These are phyloP conservation scores for Periglandula ipomoeae DNA, from an alignment of 2,329 filamentous ascomycete genomes.

Conservation along the genomic window DNA sequence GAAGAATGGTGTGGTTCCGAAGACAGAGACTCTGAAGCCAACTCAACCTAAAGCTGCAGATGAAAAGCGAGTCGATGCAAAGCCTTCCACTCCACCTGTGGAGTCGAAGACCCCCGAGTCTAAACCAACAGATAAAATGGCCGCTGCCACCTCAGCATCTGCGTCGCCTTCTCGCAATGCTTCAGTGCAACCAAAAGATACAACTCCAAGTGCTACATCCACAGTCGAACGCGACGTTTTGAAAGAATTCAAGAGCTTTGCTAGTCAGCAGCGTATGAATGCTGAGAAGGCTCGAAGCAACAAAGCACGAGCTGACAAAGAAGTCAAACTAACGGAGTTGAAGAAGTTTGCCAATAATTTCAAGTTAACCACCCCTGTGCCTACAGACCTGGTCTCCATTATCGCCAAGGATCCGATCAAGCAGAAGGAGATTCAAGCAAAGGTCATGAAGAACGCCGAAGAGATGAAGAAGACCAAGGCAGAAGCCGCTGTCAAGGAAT, in stretches of 20 bases:
- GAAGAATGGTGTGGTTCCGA: slow-evolving; percentile 22
- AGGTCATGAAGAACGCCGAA: slow-evolving; percentile 68
- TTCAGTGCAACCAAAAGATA: slow-evolving; percentile 30
- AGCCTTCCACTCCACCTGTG: slow-evolving; percentile 10
- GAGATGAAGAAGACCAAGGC: slow-evolving; percentile 49
- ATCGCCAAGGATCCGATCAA: slow-evolving; percentile 94
- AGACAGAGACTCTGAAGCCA: slow-evolving; percentile 18
- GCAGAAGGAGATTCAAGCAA: slow-evolving; percentile 86
- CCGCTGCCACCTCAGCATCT: slow-evolving; percentile 23
- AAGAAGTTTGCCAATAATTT: slow-evolving; percentile 93
- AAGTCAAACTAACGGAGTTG: slow-evolving; percentile 84
- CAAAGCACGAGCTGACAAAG: slow-evolving; percentile 67
- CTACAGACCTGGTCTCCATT: slow-evolving; percentile 83
- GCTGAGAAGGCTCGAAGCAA: slow-evolving; percentile 47
- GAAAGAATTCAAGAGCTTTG: slow-evolving; percentile 56
- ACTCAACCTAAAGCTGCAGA: slow-evolving; percentile 21
- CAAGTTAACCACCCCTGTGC: slow-evolving; percentile 88
- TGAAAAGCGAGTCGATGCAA: slow-evolving; percentile 24
- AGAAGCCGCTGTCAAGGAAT: slow-evolving; percentile 34
- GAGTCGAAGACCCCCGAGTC: slow-evolving; percentile 24
- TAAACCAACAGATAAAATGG: slow-evolving; percentile 16
- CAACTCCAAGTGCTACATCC: slow-evolving; percentile 34
- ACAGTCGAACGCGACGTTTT: slow-evolving; percentile 55
- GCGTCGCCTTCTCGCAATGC: slow-evolving; percentile 30
- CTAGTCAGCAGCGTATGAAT: slow-evolving; percentile 43